Evolutionary conservation across 306 rosid genomes (phyloP).

Genomic region (Purshia tridentata): DNA sequence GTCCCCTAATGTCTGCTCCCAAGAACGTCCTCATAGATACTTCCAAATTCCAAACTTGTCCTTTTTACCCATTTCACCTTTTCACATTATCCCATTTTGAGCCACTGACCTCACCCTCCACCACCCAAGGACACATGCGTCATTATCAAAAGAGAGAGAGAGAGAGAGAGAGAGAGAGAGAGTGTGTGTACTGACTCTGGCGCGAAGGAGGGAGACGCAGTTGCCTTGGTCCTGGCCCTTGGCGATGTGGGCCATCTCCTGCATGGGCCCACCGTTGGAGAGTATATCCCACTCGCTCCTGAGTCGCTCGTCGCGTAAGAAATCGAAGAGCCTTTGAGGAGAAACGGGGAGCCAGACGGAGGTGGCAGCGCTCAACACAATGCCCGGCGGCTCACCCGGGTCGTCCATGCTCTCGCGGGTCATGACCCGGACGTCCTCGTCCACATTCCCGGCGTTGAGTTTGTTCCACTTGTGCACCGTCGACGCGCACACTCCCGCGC

Average conservation of each 20-base stretch:
- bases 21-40: slow-evolving; percentile 38
- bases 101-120: slow-evolving; percentile 7
- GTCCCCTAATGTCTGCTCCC: slow-evolving; percentile 19
- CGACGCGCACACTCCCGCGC: slow-evolving; percentile 91
- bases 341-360: slow-evolving; percentile 86
- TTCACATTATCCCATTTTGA: background rate
- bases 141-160: background rate
- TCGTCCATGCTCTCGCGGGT: slow-evolving; percentile 88
- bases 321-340: slow-evolving; percentile 64
- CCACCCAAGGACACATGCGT: slow-evolving; percentile 29
- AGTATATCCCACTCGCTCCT: slow-evolving; percentile 96
- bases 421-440: slow-evolving; percentile 90
- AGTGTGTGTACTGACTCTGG: slow-evolving; percentile 47
- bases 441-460: slow-evolving; percentile 65
- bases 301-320: slow-evolving; percentile 78
- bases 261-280: slow-evolving; percentile 98
- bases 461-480: slow-evolving; percentile 97
- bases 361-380: slow-evolving; percentile 88
- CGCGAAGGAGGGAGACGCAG: slow-evolving; percentile 83
- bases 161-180: background rate
- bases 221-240: slow-evolving; percentile 88
- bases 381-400: slow-evolving; percentile 97
- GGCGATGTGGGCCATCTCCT: slow-evolving; percentile 94
- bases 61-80: slow-evolving; percentile 21
- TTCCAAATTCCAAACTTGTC: slow-evolving; percentile 58